A percentile compares a stretch with the other conserved stretches of the same genome.
Conservation (phyloP, 176 grass and related monocot species). For the Elymus sibiricus region DNA sequence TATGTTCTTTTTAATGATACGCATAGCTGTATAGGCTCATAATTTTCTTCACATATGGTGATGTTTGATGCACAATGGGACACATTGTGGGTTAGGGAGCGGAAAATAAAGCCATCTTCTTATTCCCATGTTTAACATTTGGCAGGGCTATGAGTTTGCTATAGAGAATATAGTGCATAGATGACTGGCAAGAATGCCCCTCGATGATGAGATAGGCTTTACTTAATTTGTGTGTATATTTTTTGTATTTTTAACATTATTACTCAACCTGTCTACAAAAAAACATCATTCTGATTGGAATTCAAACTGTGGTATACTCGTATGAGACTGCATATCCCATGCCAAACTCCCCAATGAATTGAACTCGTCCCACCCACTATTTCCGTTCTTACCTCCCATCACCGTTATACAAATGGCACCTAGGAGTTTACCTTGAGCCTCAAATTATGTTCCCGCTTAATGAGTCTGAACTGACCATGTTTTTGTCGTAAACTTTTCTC, state of each 20-base stretch:
- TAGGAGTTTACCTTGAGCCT: neutral
- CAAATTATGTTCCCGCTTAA: neutral
- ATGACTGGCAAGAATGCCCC: neutral
- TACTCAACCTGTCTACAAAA: neutral
- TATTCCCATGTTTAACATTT: neutral
- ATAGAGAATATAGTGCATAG: neutral
- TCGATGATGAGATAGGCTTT: neutral
- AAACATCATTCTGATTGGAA: neutral
- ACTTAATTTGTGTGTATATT: neutral
- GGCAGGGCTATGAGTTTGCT: neutral
- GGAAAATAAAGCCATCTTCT: neutral
- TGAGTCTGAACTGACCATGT: neutral
- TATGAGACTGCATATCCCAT: constrained; percentile 1
- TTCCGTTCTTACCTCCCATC: neutral
- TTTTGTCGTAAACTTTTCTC: neutral
- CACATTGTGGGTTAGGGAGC: neutral
- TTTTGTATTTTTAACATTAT: neutral
- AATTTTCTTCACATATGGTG: neutral
- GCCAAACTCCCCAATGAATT: neutral
- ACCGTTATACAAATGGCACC: neutral
- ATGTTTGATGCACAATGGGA: neutral
- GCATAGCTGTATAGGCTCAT: neutral
- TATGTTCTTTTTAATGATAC: neutral
- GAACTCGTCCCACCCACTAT: neutral
- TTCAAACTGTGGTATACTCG: neutral